A percentile compares a stretch with the other conserved stretches of the same genome.
These are phyloP conservation scores for Hypoxylon perforatum DNA, from an alignment of 495 filamentous ascomycete genomes.

Conservation along the genomic window DNA sequence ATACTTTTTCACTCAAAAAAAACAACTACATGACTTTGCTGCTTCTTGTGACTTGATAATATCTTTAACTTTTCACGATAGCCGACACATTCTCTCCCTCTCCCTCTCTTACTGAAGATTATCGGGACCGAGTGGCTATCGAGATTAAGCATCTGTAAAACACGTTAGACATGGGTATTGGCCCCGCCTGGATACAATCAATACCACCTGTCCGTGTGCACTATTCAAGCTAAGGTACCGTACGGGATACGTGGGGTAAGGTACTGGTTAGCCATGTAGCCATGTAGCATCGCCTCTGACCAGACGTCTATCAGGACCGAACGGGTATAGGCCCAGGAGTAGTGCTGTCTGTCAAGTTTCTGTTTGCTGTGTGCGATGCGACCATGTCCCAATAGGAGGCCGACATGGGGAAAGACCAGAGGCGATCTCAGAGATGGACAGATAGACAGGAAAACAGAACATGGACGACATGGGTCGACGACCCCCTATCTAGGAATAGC, in stretches of 20 bases:
- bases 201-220: constrained; percentile 15
- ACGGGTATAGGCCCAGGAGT: constrained; percentile 19
- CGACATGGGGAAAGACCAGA: constrained; percentile 16
- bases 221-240: constrained; percentile 17
- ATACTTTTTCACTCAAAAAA: constrained; percentile 9
- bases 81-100: not conserved
- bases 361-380: constrained; percentile 21
- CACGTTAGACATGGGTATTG: constrained; percentile 23
- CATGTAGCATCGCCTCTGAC: constrained; percentile 24
- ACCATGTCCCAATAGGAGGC: constrained; percentile 3
- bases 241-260: constrained; percentile 29
- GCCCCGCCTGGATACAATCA: constrained; percentile 16
- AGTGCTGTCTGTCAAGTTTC: not conserved
- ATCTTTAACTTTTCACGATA: not conserved
- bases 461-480: constrained; percentile 25
- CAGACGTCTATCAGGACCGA: constrained; percentile 25
- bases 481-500: constrained; percentile 30
- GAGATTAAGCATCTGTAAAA: constrained; percentile 27
- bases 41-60: constrained; percentile 5
- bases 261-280: constrained; percentile 9
- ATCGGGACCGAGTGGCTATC: constrained; percentile 35
- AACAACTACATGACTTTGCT: constrained; percentile 8
- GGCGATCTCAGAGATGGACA: constrained; percentile 16
- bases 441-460: not conserved
- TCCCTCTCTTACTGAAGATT: constrained; percentile 1